A percentile compares a stretch with the other conserved stretches of the same genome.
Evolutionary conservation across 805 yeast species (phyloP).

Genomic region (Torulaspora indica): DNA sequence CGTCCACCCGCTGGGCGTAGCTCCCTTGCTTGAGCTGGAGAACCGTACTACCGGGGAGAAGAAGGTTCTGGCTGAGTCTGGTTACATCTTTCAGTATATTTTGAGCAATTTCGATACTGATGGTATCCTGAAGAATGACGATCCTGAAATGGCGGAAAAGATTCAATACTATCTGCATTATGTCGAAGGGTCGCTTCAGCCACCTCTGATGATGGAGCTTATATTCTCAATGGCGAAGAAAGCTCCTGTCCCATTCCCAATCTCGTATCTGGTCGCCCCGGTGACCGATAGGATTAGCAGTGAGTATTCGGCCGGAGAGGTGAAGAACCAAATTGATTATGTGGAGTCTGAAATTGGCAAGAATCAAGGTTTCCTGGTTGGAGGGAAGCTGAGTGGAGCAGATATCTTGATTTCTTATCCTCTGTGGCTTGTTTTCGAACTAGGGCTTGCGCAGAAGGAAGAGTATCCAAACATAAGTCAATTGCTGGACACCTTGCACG

Average conservation of each 20-base stretch:
- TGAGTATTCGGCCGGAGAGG: conserved; percentile 47
- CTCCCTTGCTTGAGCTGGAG: conserved; percentile 53
- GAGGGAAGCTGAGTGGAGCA: conserved; percentile 48
- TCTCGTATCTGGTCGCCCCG: conserved; percentile 41
- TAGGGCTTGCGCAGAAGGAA: conserved; percentile 15
- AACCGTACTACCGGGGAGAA: conserved; percentile 31
- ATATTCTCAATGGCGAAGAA: conserved; percentile 39
- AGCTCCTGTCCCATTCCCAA: conserved; percentile 44
- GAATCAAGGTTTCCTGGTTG: conserved; percentile 45
- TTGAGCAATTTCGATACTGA: conserved; percentile 46
- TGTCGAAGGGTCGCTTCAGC: conserved; percentile 58
- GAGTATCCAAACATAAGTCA: conserved; percentile 27
- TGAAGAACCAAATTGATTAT: conserved; percentile 38
- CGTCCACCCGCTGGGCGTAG: conserved; percentile 59
- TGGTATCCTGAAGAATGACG: conserved; percentile 38
- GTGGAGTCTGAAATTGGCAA: conserved; percentile 41
- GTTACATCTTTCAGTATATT: conserved; percentile 51
- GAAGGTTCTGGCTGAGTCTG: conserved; percentile 52
- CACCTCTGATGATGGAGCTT: conserved; percentile 40
- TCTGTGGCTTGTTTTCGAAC: conserved; percentile 21
- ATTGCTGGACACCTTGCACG: conserved; percentile 21
- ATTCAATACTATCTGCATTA: conserved; percentile 52
- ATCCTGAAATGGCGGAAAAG: conserved; percentile 39
- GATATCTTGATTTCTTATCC: conserved; percentile 55
- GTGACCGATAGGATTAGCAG: conserved; percentile 45